Evolutionary conservation across 108 stramenopile species (phyloP), one percentile per base, ranked within the genome.

Genomic region (Cyclotella kingstonii): DNA sequence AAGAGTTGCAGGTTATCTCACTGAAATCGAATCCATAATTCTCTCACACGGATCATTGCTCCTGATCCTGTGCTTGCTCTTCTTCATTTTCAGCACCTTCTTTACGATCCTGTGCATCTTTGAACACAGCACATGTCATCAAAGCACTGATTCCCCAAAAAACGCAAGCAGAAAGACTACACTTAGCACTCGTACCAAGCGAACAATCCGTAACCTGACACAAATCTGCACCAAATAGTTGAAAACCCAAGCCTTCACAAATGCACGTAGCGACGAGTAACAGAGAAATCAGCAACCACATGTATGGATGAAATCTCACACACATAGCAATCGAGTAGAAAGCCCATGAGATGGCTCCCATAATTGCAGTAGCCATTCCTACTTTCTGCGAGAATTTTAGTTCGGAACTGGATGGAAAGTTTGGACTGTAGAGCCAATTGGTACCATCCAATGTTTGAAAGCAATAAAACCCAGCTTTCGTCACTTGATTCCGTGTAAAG

Each of bases 101-200:
- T 9, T 34, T 22, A 19, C 60, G 60, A 50, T 62, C 60, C 35
- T 39, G 35, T 2, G 47, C 48, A 39, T 62, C 60, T n/a, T 50
- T 62, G 21, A 40, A 68, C n/a, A 58, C 48, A 39, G 54, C 66
- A 58, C 66, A 68, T 21, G 66, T 68, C 66, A 68, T 68, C 11
- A 68, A 30, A 40, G 66, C 36, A 38, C 56, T 49, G 8, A 68
- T 14, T 14, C 33, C 45, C 66, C 66, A 68, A 50, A 68, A 58
- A 6, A 68, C 66, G 41, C 55, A 57, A 27, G 66, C 66, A 0
- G 48, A 41, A 3, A 68, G 33, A 38, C 56, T 45, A 14, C 55
- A 33, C 48, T 31, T 50, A 4, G 66, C 57, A 17, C 66, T 68
- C 22, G 34, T 68, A 41, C 56, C 66, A 1, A 68, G 36, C 9